Percentiles rank a stretch among this genome's conserved stretches.
Conservation (phyloP, 208 protist species). For the Crithidia sp. region DNA sequence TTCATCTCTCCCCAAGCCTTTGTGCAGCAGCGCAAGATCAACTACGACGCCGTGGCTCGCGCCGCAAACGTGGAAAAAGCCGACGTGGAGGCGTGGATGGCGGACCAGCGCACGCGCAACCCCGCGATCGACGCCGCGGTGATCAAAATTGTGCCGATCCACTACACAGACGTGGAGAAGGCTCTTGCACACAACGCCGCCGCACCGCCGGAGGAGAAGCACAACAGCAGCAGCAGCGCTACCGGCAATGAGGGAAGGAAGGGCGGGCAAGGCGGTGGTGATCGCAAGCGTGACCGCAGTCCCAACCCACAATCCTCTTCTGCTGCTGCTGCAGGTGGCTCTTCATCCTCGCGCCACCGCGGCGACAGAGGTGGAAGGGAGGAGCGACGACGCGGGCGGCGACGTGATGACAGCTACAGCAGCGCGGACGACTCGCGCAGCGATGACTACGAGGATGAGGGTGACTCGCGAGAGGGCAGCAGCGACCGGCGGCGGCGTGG, state of each 20-base stretch:
- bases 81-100: constrained; percentile 69
- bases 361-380: background rate
- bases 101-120: constrained; percentile 67
- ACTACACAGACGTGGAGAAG: constrained; percentile 52
- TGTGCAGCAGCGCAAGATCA: constrained; percentile 54
- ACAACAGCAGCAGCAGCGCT: background rate
- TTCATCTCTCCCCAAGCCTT: constrained; percentile 77
- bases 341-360: background rate
- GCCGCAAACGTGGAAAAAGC: constrained; percentile 25
- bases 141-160: constrained; percentile 51
- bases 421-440: constrained; percentile 3
- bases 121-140: constrained; percentile 62
- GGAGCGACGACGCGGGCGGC: background rate
- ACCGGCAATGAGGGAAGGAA: background rate
- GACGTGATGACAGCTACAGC: background rate
- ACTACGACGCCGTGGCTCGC: constrained; percentile 44
- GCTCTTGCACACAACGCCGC: constrained; percentile 20
- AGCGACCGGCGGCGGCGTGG: constrained; percentile 9
- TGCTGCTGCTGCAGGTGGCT: background rate
- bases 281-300: constrained; percentile 2
- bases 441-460: constrained; percentile 10
- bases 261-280: background rate
- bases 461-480: background rate
- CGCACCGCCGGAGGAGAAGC: background rate
- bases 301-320: background rate